Conservation (phyloP, 768 basidiomycete genomes). For the Mycena olivaceomarginata region DNA sequence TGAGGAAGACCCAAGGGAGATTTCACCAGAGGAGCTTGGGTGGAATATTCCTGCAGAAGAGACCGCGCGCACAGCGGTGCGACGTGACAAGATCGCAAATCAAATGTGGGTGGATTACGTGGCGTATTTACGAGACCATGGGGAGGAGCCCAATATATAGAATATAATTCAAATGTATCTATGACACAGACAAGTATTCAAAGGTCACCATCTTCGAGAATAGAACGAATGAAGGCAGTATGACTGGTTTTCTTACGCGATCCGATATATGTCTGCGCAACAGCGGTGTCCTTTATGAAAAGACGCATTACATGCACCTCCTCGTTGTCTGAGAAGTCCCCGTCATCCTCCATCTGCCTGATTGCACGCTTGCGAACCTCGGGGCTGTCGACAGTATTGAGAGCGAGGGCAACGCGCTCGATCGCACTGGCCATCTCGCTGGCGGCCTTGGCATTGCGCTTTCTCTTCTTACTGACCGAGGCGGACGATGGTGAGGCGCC, state of each 20-base stretch:
- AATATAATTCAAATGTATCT: not conserved
- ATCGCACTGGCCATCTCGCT: slow-evolving; percentile 31
- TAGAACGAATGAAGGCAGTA: not conserved
- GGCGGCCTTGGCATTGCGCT: slow-evolving; percentile 25
- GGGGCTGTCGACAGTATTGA: slow-evolving; percentile 17
- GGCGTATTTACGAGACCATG: not conserved
- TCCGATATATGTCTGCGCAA: slow-evolving; percentile 30
- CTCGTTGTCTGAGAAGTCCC: slow-evolving; percentile 29
- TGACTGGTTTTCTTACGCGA: slow-evolving; percentile 7
- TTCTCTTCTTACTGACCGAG: not conserved
- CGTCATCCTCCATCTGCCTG: slow-evolving; percentile 31
- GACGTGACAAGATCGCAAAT: slow-evolving; percentile 17
- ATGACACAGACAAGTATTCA: not conserved
- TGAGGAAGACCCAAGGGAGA: not conserved
- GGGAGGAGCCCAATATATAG: not conserved
- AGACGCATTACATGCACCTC: slow-evolving; percentile 5
- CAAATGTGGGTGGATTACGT: slow-evolving; percentile 32
- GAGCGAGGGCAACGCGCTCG: not conserved
- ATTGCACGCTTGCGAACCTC: slow-evolving; percentile 24
- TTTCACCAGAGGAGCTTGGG: slow-evolving; percentile 21
- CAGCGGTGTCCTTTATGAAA: slow-evolving; percentile 10
- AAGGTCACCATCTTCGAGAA: not conserved
- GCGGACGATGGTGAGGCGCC: slow-evolving; percentile 5
- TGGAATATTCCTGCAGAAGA: slow-evolving; percentile 2
- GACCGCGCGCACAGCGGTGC: not conserved